A percentile compares a stretch with the other conserved stretches of the same genome.
These are phyloP conservation scores for Penicillium paxilli DNA, from an alignment of 495 filamentous ascomycete species.

Conservation along the genomic window DNA sequence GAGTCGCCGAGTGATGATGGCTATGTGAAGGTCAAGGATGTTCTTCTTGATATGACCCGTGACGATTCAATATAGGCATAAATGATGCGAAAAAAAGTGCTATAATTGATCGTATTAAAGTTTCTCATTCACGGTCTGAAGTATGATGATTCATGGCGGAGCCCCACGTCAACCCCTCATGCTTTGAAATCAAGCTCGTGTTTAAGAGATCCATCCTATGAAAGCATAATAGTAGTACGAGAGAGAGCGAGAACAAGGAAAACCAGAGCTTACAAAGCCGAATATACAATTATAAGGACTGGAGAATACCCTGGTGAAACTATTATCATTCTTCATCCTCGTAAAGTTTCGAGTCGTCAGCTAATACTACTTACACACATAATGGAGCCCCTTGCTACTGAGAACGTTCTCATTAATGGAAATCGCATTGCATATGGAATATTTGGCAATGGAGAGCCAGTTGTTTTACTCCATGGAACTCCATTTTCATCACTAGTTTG, in stretches of 20 bases:
- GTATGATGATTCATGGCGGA: neutral
- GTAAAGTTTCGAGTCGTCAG: neutral
- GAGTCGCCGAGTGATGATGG: neutral
- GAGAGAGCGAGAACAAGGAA: neutral
- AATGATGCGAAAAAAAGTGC: too few relatives aligned
- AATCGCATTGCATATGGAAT: slow-evolving; percentile 10
- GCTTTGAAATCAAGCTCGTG: neutral
- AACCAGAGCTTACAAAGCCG: neutral
- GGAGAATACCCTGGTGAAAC: too few relatives aligned
- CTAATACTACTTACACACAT: neutral
- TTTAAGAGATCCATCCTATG: neutral
- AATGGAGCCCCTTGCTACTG: neutral
- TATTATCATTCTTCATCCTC: too few relatives aligned
- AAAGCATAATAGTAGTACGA: neutral
- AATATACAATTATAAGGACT: neutral
- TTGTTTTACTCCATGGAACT: slow-evolving; percentile 12
- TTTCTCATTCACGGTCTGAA: too few relatives aligned
- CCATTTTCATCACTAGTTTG: slow-evolving; percentile 17
- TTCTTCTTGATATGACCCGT: neutral
- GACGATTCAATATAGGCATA: neutral
- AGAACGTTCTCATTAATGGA: slow-evolving; percentile 8
- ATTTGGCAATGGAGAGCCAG: slow-evolving; percentile 2
- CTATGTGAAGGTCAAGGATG: neutral
- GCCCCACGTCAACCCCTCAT: neutral
- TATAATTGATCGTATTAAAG: too few relatives aligned